phyloP scores from a whole-genome alignment of 2,329 filamentous ascomycete species.

The Exophiala oligosperma region DNA sequence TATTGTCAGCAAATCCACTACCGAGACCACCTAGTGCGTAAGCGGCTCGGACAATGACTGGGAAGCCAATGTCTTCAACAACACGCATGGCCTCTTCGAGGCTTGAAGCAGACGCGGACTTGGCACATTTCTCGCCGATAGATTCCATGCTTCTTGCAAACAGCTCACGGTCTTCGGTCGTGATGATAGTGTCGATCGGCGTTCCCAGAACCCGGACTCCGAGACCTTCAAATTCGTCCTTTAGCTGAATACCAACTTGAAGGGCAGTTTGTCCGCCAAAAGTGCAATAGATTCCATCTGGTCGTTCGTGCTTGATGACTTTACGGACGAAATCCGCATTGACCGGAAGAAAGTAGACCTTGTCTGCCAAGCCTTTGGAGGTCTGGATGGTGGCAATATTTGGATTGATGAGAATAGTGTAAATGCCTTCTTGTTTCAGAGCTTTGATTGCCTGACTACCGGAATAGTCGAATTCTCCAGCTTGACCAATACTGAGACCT shows the following conservation, averaged over 20 bases:
- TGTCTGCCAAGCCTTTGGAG: constrained; percentile 94
- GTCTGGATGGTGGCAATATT: constrained; percentile 99
- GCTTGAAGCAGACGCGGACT: constrained; percentile 88
- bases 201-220: constrained; percentile 95
- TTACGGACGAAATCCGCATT: constrained; percentile 97
- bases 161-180: constrained; percentile 94
- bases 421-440: constrained; percentile 95
- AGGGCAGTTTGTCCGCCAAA: constrained; percentile 97
- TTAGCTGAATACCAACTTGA: constrained; percentile 94
- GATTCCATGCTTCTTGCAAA: constrained; percentile 98
- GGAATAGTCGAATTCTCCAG: constrained; percentile 98
- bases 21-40: constrained; percentile 94
- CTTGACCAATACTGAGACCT: constrained; percentile 95
- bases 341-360: constrained; percentile 97
- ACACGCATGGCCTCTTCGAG: constrained; percentile 85
- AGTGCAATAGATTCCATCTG: constrained; percentile 95
- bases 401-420: constrained; percentile 96
- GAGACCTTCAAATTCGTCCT: constrained; percentile 90
- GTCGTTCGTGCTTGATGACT: constrained; percentile 90
- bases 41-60: constrained; percentile 93
- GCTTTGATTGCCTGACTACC: constrained; percentile 98
- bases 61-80: constrained; percentile 90
- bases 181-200: constrained; percentile 96
- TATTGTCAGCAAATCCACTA: constrained; percentile 91
- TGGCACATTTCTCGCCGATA: constrained; percentile 95